Base-by-base conservation (phyloP, 805 yeast genomes). In the Candida xyloterini region DNA sequence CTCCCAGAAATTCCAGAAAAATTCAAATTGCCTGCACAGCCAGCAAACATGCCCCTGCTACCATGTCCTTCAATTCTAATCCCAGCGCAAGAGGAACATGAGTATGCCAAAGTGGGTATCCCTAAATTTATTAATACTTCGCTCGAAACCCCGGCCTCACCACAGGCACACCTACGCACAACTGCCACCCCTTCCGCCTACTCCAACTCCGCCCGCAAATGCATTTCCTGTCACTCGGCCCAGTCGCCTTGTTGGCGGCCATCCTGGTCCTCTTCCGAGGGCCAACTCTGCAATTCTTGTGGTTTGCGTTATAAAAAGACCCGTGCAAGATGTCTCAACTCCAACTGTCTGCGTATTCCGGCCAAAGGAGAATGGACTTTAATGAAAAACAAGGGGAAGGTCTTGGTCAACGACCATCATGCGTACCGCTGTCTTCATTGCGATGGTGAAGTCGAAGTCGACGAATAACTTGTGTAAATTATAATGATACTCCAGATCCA, bases 211-310 rank as follows among this genome's bases (percentile, higher is more conserved):
- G 29, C 65, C 10, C 73, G 95, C 50, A 75, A 74, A 38, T 91
- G 99, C 59, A 80, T 91, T 21, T 87, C 96, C 5, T 91, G 99
- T 65, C 88, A 89, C 6, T 79, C 93, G 1, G 83, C 81, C 40
- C 93, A 85, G 52, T 85, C 95, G 5, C 99, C 99, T 4, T 91
- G 99, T 63, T 91, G 99, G 99, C 77, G 99, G 58, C 99, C 99
- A 1, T 84, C 95, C 5, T 91, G 99, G 99, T 81, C 91, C 3
- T 71, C 79, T 20, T 70, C 80, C 49, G 88, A 84, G 46, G 98
- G 97, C n/a, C 98, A 90, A 66, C 73, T 91, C 51, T 91, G 99
- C 69, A 91, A 91, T 60, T 87, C 96, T 1, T 91, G 99, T 65
- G 99, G 99, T 1, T 70, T 91, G 53, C 73, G 99, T 49, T 91